Evolutionary conservation across 2,329 filamentous ascomycete genomes (phyloP).

Genomic region (Phyllosticta paracitricarpa): DNA sequence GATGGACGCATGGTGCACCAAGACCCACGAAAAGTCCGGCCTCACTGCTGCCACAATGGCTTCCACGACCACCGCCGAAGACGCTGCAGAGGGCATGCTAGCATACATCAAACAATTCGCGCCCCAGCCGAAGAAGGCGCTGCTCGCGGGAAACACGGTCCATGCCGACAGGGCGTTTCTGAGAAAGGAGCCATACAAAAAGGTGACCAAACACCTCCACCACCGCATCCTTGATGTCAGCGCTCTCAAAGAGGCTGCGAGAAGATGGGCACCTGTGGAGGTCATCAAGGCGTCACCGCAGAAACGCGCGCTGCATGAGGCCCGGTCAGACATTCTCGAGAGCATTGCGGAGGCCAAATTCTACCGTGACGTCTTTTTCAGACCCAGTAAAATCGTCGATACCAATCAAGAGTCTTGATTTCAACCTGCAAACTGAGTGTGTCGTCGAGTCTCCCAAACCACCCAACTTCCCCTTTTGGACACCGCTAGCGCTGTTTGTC

Average conservation of each 20-base stretch:
- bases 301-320: slow-evolving; percentile 73
- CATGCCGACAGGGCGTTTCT: slow-evolving; percentile 84
- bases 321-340: slow-evolving; percentile 82
- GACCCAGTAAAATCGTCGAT: slow-evolving; percentile 2
- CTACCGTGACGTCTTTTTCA: slow-evolving; percentile 64
- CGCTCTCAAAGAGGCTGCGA: slow-evolving; percentile 79
- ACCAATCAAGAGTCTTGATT: neutral
- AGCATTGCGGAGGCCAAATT: slow-evolving; percentile 87
- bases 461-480: neutral
- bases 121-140: slow-evolving; percentile 53
- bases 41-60: slow-evolving; percentile 66
- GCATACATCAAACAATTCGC: slow-evolving; percentile 66
- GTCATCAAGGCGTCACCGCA: slow-evolving; percentile 52
- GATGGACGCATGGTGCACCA: slow-evolving; percentile 86
- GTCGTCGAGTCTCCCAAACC: neutral
- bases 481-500: neutral
- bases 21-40: slow-evolving; percentile 70
- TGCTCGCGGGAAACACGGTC: slow-evolving; percentile 87
- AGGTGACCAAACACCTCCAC: slow-evolving; percentile 67
- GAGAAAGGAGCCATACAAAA: slow-evolving; percentile 59
- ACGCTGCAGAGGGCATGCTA: slow-evolving; percentile 64
- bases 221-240: slow-evolving; percentile 91
- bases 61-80: slow-evolving; percentile 60
- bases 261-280: slow-evolving; percentile 63
- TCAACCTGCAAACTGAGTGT: neutral